Percentiles rank a stretch among this genome's conserved stretches.
phyloP scores from a whole-genome alignment of 352 stramenopile genomes.

The Chrysophaeum taylorii region DNA sequence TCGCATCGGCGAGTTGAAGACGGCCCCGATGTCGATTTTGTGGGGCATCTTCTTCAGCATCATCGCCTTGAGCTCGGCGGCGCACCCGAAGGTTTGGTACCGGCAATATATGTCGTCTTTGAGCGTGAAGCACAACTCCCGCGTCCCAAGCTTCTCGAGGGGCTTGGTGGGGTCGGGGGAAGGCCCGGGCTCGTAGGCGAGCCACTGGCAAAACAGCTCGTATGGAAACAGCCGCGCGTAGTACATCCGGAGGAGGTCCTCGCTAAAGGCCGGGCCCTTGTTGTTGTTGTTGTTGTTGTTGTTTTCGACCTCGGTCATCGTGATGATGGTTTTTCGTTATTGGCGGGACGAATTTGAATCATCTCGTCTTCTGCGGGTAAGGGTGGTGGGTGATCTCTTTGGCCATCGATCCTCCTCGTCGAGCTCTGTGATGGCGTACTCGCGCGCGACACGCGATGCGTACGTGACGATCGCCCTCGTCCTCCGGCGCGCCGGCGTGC shows the following conservation, averaged over 20 bases:
- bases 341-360: background rate
- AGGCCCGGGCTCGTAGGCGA: constrained; percentile 20
- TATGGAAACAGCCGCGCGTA: constrained; percentile 66
- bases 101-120: constrained; percentile 98
- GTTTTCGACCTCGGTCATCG: too few species aligned
- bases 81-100: constrained; percentile 84
- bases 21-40: constrained; percentile 99
- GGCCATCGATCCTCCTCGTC: too few species aligned
- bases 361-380: too few species aligned
- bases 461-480: background rate
- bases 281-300: too few species aligned
- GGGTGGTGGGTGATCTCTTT: too few species aligned
- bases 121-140: constrained; percentile 95
- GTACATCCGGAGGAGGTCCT: constrained; percentile 65
- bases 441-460: too few species aligned
- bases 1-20: constrained; percentile 75
- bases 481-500: background rate
- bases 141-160: constrained; percentile 58
- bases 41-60: constrained; percentile 61
- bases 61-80: constrained; percentile 53
- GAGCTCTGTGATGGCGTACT: too few species aligned
- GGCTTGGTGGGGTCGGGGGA: constrained; percentile 21
- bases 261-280: constrained; percentile 62
- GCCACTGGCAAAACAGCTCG: constrained; percentile 33
- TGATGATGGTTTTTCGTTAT: too few species aligned